Evolutionary conservation across 164 flowering plant genomes (phyloP), one percentile per base, ranked within the genome.

Genomic region (Kingdonia uniflora): DNA sequence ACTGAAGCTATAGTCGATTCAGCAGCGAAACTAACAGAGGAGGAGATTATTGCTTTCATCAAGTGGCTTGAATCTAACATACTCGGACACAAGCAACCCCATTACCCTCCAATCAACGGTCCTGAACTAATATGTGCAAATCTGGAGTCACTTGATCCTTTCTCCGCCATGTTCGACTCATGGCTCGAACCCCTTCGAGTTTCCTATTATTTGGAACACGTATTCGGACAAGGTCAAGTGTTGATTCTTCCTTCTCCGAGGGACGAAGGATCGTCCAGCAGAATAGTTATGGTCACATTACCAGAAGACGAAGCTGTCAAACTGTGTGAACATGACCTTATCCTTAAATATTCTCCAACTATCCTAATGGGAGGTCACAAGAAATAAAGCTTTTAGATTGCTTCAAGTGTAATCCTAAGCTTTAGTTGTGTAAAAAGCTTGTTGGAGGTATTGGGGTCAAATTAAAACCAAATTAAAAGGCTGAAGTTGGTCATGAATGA

Each of bases 221-320:
- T 65, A 14, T 19, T 51, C 7, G 76, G 75, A 60, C 55, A 59
- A 37, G 85, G 87, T 23, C 76, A 68, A 35, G 67, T 82, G 14
- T 10, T 76, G 60, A 62, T 82, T 51, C 74, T 80, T 22, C 80
- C 77, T 14, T 49, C 81, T 14, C 67, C 71, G 2, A 46, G 53
- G 1, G 42, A 57, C 3, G 76, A 75, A 15, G 86, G 78, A 25
- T 61, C 70, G 2, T 42, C 71, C 58, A 66, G 81, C 48, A 61
- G 87, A 58, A 64, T 74, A 47, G 87, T 61, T 16, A 74, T 74
- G 80, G 76, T 80, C 16, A 80, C 86, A 14, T 73, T 85, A 14
- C 68, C 72, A 0, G 58, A 59, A 49, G 68, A 68, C 48, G 74
- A 80, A 61, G 62, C 49, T 42, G 51, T 17, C 10, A 71, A 57